Base-by-base conservation (phyloP, 192 early-diverging fungal genomes). In the Backusella sp. region DNA sequence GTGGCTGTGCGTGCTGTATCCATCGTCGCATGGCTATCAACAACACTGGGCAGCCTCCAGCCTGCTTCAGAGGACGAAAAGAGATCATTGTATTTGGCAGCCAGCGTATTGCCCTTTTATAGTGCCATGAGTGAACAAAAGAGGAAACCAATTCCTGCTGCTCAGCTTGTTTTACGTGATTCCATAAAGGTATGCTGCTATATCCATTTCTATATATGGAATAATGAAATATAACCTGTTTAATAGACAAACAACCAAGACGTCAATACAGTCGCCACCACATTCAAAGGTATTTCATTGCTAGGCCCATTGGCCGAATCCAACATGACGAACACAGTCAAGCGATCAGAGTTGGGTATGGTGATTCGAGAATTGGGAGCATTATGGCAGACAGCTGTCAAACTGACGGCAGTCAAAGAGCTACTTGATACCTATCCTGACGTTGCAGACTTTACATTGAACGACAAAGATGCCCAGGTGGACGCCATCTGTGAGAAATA, bases 351-450 rank as follows among this genome's bases (percentile, higher is more conserved):
- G 32, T 68, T 84, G 21, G 83, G 82, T 79, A 76, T 87, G 70
- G 62, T 88, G n/a, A 88, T 94, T 56, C 89, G 92, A 41, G 80
- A 85, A 1, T 77, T 89, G 30, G 89, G 86, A 4, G 67, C 73
- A 26, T 84, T 85, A 30, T 94, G 92, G 92, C 72, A 80, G 4
- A 75, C 77, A 6, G 81, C 82, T 3, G 74, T 90, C 11, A 49
- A 90, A 8, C 77, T 92, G 66, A 80, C 82, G 0, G 76, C 90
- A 0, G 81, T 86, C 0, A 80, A 85, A 11, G 86, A 89, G 2
- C 72, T 91, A 15, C 68, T 80, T 19, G 78, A 85, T 19, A 70
- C 26, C 15, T 77, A 34, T 46, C 77, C n/a, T 66, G 73, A 17
- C 21, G 17, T 49, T 17, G 19, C 19, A 23, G 77, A 75, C 12